Conservation (phyloP, 73 alveolate species). For the Stentor roeselii region DNA sequence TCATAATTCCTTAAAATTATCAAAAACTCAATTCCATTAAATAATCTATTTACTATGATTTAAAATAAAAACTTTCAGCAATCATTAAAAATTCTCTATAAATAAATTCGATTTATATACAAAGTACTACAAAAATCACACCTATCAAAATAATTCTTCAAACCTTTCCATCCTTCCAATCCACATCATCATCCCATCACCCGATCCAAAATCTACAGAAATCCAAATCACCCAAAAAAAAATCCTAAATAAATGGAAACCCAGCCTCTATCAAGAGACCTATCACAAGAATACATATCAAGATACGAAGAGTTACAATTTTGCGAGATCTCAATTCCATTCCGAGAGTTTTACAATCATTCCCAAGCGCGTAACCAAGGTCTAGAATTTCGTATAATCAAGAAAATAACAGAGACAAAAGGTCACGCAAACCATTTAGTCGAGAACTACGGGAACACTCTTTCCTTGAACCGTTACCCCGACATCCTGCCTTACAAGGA, state of each 20-base stretch:
- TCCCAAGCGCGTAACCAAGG: conserved; percentile 35
- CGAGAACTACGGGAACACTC: conserved; percentile 22
- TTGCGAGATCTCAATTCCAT: conserved; percentile 48
- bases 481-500: conserved; percentile 57
- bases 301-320: conserved; percentile 33
- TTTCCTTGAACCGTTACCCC: conserved; percentile 48
- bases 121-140: no score
- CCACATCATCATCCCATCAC: no score
- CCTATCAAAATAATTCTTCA: no score
- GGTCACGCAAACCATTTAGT: conserved; percentile 36
- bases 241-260: not conserved
- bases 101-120: no score
- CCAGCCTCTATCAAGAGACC: conserved; percentile 28
- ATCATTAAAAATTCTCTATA: no score
- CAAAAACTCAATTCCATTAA: no score
- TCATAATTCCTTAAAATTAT: no score
- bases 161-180: no score
- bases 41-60: no score
- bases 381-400: conserved; percentile 37
- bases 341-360: conserved; percentile 37
- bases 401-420: conserved; percentile 61
- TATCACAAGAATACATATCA: conserved; percentile 43
- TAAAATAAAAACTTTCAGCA: no score
- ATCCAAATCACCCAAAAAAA: no score
- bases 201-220: no score